Evolutionary conservation across 2,329 filamentous ascomycete genomes (phyloP).

Genomic region (Cercospora canescens): DNA sequence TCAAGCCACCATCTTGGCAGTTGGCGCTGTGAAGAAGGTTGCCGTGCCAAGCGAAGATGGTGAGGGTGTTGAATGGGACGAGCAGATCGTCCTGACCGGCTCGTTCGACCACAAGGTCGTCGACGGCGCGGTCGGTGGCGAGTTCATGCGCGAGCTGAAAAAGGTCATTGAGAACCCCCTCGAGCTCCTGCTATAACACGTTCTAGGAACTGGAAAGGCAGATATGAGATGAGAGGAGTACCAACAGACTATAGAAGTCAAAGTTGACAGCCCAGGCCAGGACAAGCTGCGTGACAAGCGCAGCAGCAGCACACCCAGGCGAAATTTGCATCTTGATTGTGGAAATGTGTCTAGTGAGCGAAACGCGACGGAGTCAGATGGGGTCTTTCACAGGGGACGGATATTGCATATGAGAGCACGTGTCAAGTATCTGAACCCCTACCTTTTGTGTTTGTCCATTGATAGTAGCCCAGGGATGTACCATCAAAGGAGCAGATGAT

Average conservation of each 20-base stretch:
- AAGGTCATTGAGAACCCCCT: constrained; percentile 96
- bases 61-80: constrained; percentile 79
- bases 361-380: constrained; percentile 9
- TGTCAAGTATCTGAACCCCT: not conserved
- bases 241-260: constrained; percentile 16
- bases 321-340: constrained; percentile 16
- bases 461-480: constrained; percentile 1
- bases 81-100: constrained; percentile 91
- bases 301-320: not conserved
- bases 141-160: constrained; percentile 97
- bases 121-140: constrained; percentile 91
- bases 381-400: constrained; percentile 1
- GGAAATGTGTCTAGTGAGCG: constrained; percentile 25
- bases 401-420: not conserved
- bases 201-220: not conserved
- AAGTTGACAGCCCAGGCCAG: constrained; percentile 5
- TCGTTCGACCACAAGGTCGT: constrained; percentile 99
- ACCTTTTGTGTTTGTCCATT: not conserved
- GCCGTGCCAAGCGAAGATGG: constrained; percentile 85
- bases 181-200: constrained; percentile 77
- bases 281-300: not conserved
- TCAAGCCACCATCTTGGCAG: constrained; percentile 90
- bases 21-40: constrained; percentile 94
- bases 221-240: not conserved
- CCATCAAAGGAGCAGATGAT: not conserved